phyloP scores from a whole-genome alignment of 1,284 basidiomycete species.

The Rhodotorula glutinis region DNA sequence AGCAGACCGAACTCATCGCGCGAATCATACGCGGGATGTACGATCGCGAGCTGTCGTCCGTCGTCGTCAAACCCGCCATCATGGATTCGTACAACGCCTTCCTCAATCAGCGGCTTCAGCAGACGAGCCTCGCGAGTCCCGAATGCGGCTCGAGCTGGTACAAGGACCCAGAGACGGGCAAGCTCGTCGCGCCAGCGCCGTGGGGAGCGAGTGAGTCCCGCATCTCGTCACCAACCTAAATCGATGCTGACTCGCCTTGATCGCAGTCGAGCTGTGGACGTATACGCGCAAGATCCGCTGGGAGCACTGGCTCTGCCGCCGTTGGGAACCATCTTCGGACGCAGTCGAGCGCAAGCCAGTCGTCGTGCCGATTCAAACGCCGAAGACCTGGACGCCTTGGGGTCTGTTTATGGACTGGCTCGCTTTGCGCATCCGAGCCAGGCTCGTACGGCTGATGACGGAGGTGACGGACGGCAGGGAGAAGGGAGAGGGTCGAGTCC shows the following conservation, averaged over 20 bases:
- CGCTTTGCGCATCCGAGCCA: neutral
- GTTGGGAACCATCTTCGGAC: neutral
- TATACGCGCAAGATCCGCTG: conserved; percentile 22
- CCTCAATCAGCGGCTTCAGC: conserved; percentile 9
- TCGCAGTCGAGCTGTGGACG: conserved; percentile 18
- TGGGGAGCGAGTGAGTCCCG: conserved; percentile 22
- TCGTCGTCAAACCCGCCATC: conserved; percentile 22
- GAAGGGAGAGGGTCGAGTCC: neutral
- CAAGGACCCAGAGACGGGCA: conserved; percentile 17
- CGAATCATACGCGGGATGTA: conserved; percentile 30
- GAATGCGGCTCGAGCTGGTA: conserved; percentile 26
- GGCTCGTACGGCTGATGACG: conserved; percentile 11
- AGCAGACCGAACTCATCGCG: conserved; percentile 26
- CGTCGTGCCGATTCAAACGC: conserved; percentile 1
- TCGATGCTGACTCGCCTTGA: neutral
- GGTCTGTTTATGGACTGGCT: conserved; percentile 6
- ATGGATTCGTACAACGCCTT: conserved; percentile 21
- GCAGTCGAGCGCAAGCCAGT: neutral
- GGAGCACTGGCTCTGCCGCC: conserved; percentile 18
- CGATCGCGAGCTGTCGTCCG: conserved; percentile 24
- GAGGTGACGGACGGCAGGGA: conserved; percentile 5
- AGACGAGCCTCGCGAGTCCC: conserved; percentile 9
- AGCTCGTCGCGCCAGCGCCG: conserved; percentile 26
- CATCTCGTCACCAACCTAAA: neutral
- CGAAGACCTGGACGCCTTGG: conserved; percentile 18